Conservation (phyloP, 2,329 filamentous ascomycete genomes). For the Macrophomina phaseolina region DNA sequence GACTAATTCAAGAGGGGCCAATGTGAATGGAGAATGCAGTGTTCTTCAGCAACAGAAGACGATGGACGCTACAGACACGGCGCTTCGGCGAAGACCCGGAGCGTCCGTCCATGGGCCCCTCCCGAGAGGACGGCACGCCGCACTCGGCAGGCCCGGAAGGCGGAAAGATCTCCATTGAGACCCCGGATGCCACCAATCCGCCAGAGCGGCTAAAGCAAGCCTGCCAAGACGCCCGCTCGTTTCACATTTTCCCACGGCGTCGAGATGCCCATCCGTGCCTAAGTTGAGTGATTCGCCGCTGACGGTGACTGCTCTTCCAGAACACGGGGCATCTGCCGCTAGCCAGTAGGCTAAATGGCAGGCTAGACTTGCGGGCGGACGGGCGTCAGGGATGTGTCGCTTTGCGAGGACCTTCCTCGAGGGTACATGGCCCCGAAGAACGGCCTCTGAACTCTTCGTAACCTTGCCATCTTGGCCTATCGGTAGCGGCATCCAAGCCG, state of each 20-base stretch:
- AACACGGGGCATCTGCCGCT: neutral
- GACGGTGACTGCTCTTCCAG: neutral
- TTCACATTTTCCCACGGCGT: neutral
- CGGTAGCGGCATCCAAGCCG: neutral
- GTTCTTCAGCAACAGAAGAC: neutral
- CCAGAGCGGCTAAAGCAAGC: neutral
- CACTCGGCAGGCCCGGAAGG: constrained; percentile 1
- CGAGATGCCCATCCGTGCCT: neutral
- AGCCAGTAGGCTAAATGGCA: neutral
- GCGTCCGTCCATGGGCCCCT: neutral
- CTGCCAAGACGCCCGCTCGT: constrained; percentile 7
- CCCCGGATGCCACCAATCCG: constrained; percentile 14
- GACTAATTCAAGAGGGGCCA: neutral
- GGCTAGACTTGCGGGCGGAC: neutral
- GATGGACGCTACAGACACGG: neutral
- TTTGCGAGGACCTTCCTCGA: neutral
- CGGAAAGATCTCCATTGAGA: constrained; percentile 17
- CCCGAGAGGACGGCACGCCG: constrained; percentile 1
- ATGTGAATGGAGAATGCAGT: neutral
- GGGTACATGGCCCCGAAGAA: neutral
- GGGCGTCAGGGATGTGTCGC: too few relatives aligned
- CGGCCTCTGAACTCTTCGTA: neutral
- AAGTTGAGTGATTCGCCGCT: neutral
- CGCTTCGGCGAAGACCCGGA: neutral
- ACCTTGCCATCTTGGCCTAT: neutral